Conservation (phyloP, 306 rosid species). For the Dryas octopetala region DNA sequence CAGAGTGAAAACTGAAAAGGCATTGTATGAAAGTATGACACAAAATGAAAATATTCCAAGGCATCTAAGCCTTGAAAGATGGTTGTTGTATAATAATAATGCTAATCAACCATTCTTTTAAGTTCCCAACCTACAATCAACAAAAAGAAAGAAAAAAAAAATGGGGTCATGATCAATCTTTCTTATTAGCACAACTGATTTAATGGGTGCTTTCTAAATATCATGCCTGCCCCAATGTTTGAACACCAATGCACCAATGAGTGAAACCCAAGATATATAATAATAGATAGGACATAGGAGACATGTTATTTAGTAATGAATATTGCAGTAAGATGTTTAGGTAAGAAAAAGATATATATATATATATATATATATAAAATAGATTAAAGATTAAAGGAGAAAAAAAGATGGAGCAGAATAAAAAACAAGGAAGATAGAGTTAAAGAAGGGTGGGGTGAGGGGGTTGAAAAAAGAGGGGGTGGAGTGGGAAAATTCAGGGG, state of each 20-base stretch:
- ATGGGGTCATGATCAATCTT: not conserved
- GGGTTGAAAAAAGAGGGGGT: slow-evolving; percentile 25
- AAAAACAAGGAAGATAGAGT: slow-evolving; percentile 23
- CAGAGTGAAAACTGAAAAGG: not conserved
- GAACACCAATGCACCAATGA: not conserved
- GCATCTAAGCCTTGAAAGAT: slow-evolving; percentile 5
- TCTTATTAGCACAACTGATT: not conserved
- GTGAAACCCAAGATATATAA: not conserved
- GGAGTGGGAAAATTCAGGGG: slow-evolving; percentile 26
- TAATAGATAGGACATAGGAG: not conserved
- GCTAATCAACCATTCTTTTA: not conserved
- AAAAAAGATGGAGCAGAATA: not conserved
- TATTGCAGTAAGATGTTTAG: not conserved
- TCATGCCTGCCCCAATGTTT: not conserved
- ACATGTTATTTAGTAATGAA: not conserved
- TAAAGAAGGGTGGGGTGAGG: slow-evolving; percentile 28
- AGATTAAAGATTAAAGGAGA: not conserved
- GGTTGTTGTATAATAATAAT: slow-evolving; percentile 15
- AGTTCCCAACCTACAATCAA: not conserved
- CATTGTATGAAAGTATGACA: not conserved
- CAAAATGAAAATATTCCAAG: slow-evolving; percentile 19
- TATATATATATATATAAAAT: not conserved
- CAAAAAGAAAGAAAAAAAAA: not conserved
- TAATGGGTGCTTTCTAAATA: not conserved
- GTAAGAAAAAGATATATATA: too few species aligned